Evolutionary conservation across 768 basidiomycete genomes (phyloP).

Genomic region (Pluteus cervinus): DNA sequence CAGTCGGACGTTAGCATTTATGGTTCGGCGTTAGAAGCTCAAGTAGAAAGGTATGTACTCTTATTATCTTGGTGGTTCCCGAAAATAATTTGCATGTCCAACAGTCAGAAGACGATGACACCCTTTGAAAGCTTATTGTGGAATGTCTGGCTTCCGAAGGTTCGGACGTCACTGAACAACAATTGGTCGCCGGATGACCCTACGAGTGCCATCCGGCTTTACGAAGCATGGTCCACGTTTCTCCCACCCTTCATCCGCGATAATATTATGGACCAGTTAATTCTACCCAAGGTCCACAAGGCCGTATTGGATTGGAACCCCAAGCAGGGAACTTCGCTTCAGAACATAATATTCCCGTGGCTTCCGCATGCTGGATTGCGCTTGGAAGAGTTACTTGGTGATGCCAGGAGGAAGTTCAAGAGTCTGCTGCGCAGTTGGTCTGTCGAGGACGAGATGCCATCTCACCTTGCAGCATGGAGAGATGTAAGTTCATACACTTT

Average conservation of each 20-base stretch:
- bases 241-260: conserved; percentile 89
- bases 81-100: conserved; percentile 6
- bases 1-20: conserved; percentile 49
- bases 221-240: conserved; percentile 84
- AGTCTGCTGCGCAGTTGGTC: conserved; percentile 71
- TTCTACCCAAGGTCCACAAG: conserved; percentile 87
- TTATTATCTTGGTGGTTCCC: not conserved
- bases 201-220: conserved; percentile 70
- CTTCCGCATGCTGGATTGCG: conserved; percentile 81
- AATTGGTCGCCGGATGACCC: conserved; percentile 81
- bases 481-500: conserved; percentile 43
- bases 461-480: conserved; percentile 77
- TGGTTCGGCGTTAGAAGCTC: too few species aligned
- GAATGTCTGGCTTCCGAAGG: conserved; percentile 92
- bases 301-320: conserved; percentile 82
- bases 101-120: conserved; percentile 73
- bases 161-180: conserved; percentile 93
- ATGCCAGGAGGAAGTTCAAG: conserved; percentile 84
- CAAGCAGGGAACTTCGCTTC: conserved; percentile 55
- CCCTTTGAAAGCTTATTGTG: conserved; percentile 92
- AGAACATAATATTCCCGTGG: conserved; percentile 92
- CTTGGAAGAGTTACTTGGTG: conserved; percentile 79
- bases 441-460: conserved; percentile 63
- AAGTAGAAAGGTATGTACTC: conserved; percentile 31
- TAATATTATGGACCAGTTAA: conserved; percentile 92